These are phyloP conservation scores for Suhomyces sp. DNA, from an alignment of 805 yeast genomes.

Conservation along the genomic window DNA sequence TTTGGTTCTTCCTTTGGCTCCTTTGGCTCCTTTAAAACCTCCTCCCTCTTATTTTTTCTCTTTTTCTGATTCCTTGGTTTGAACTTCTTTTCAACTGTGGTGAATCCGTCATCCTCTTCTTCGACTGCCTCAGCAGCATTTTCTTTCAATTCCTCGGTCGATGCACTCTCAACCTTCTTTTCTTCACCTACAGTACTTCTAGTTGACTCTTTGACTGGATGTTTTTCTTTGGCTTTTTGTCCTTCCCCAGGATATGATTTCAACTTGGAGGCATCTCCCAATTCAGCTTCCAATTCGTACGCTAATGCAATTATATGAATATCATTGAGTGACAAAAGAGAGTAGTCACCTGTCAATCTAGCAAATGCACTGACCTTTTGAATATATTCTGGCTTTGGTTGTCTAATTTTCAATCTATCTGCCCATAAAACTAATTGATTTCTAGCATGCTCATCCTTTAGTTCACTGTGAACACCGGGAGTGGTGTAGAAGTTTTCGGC, in stretches of 20 bases:
- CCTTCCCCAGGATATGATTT: slow-evolving; percentile 67
- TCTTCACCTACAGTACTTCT: not conserved
- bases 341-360: slow-evolving; percentile 83
- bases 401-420: slow-evolving; percentile 64
- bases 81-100: slow-evolving; percentile 15
- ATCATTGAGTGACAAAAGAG: slow-evolving; percentile 88
- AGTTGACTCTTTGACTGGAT: not conserved
- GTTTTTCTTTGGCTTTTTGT: slow-evolving; percentile 15
- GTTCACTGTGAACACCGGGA: slow-evolving; percentile 86
- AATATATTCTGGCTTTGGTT: slow-evolving; percentile 67
- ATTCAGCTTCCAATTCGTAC: slow-evolving; percentile 78
- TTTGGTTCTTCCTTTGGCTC: not conserved
- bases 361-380: slow-evolving; percentile 73
- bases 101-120: slow-evolving; percentile 22
- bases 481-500: slow-evolving; percentile 81
- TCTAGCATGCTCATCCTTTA: slow-evolving; percentile 82
- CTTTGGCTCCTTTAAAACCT: not conserved
- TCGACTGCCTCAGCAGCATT: not conserved
- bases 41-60: slow-evolving; percentile 6
- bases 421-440: slow-evolving; percentile 80
- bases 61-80: not conserved
- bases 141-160: slow-evolving; percentile 2
- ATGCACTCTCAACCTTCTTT: slow-evolving; percentile 3
- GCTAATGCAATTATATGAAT: slow-evolving; percentile 88
- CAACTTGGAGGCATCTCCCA: slow-evolving; percentile 65